These are phyloP conservation scores for Fragilariopsis cylindrus DNA, from an alignment of 108 stramenopile species.

Conservation along the genomic window DNA sequence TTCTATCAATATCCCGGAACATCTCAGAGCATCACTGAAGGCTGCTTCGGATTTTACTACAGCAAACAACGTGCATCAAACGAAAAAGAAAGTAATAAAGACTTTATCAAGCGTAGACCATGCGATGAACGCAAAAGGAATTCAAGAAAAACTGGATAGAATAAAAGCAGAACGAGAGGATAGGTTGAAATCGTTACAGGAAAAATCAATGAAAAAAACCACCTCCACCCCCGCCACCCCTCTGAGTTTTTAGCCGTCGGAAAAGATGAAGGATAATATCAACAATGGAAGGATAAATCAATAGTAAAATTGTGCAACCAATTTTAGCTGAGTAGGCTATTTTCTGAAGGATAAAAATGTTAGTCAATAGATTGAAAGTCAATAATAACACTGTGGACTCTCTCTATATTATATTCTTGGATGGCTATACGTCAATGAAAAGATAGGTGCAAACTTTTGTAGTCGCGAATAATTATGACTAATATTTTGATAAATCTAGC, in stretches of 20 bases:
- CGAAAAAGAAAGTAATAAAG: conserved; percentile 23
- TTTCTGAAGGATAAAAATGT: too few relatives aligned
- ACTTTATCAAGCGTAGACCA: conserved; percentile 17
- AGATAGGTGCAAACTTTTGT: too few relatives aligned
- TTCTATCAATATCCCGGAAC: conserved; percentile 57
- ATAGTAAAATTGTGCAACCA: too few relatives aligned
- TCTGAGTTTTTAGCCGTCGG: conserved; percentile 1
- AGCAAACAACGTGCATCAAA: conserved; percentile 25
- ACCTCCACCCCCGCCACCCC: conserved; percentile 15
- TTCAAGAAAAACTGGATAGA: conserved; percentile 49
- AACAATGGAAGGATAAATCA: too few relatives aligned
- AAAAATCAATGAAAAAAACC: conserved; percentile 4
- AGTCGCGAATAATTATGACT: too few relatives aligned
- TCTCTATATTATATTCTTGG: too few relatives aligned
- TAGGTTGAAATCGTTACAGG: conserved; percentile 33
- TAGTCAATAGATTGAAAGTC: too few relatives aligned
- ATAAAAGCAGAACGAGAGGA: conserved; percentile 40
- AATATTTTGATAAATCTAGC: too few relatives aligned
- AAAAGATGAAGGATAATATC: background rate
- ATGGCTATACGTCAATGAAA: too few relatives aligned
- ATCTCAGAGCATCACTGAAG: conserved; percentile 43
- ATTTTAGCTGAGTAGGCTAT: too few relatives aligned
- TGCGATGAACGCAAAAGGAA: conserved; percentile 25
- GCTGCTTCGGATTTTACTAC: conserved; percentile 31
- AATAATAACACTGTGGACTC: too few relatives aligned